Evolutionary conservation across 495 filamentous ascomycete genomes (phyloP), one percentile per base, ranked within the genome.

Genomic region (Usnea hakonensis): DNA sequence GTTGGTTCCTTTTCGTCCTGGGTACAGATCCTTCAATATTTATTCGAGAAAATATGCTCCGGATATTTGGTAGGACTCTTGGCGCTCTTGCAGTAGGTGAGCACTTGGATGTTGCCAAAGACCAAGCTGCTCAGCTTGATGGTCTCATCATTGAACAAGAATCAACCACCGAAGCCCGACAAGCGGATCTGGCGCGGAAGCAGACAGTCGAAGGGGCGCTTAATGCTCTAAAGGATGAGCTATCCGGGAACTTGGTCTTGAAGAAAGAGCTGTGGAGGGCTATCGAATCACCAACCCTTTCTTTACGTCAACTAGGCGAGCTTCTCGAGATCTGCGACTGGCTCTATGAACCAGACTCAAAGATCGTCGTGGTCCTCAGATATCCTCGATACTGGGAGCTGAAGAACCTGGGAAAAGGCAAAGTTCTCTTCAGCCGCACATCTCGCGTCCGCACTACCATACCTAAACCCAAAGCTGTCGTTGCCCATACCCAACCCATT

Each of bases 111-210:
- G 61, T 68, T 36, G 65, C 63, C 23, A 37, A 63, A 41, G 41
- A 44, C 17, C 37, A 55, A 28, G 52, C 43, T 43, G 61, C 70
- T 10, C 57, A 68, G 11, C 70, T 79, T 17, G 75, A 77, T 13
- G 85, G 81, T n/a, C 76, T 98, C 64, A 85, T 95, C 52, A 85
- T 97, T 58, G 90, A 96, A 64, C 83, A 88, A 67, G 87, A 89
- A 65, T 83, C 83, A 8, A 78, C 83, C 23, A 86, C 87, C 4
- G 83, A 87, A 62, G 78, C 82, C 33, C 82, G 88, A 33, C 83
- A 88, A 69, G 85, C 85, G 3, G 82, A 86, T 65, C 79, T 89
- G 21, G 85, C 84, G 1, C 83, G 92, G 48, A 88, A 83, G 63
- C 84, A 85, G 53, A 87, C 86, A n/a, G 84, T 96, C 35, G 76